Conservation (phyloP, 139 green algal species). For the Zygnema cylindricum region DNA sequence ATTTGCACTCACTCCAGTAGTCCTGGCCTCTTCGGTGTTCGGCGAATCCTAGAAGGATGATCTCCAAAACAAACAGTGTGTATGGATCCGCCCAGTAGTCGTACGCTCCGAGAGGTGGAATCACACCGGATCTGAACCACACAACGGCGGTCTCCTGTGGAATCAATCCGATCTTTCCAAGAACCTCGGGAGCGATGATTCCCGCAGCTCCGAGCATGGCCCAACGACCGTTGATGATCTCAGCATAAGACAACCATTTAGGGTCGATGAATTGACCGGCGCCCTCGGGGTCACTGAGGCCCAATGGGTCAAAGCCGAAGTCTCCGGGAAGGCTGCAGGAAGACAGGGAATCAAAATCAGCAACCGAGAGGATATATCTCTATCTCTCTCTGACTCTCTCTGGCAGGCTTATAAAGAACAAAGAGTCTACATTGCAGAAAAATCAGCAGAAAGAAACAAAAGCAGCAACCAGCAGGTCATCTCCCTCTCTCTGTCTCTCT, state of each 20-base stretch:
- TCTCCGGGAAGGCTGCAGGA: slow-evolving; percentile 79
- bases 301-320: slow-evolving; percentile 87
- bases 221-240: slow-evolving; percentile 70
- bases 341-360: too few relatives aligned
- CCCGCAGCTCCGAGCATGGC: slow-evolving; percentile 97
- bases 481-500: neutral
- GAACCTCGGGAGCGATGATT: slow-evolving; percentile 91
- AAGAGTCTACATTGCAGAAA: too few relatives aligned
- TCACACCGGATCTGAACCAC: slow-evolving; percentile 91
- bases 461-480: too few relatives aligned
- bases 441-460: too few relatives aligned
- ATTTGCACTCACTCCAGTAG: slow-evolving; percentile 41
- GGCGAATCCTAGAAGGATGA: slow-evolving; percentile 93
- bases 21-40: slow-evolving; percentile 72
- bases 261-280: slow-evolving; percentile 91
- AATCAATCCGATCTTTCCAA: slow-evolving; percentile 81
- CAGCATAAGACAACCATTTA: slow-evolving; percentile 84
- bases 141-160: slow-evolving; percentile 77
- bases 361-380: too few relatives aligned
- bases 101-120: slow-evolving; percentile 75
- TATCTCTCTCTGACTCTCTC: too few relatives aligned
- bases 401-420: too few relatives aligned
- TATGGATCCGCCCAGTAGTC: slow-evolving; percentile 91
- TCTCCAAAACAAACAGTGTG: slow-evolving; percentile 93
- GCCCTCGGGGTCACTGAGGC: slow-evolving; percentile 89